These are phyloP conservation scores for Quercus engelmannii DNA, from an alignment of 306 rosid species.

Conservation along the genomic window DNA sequence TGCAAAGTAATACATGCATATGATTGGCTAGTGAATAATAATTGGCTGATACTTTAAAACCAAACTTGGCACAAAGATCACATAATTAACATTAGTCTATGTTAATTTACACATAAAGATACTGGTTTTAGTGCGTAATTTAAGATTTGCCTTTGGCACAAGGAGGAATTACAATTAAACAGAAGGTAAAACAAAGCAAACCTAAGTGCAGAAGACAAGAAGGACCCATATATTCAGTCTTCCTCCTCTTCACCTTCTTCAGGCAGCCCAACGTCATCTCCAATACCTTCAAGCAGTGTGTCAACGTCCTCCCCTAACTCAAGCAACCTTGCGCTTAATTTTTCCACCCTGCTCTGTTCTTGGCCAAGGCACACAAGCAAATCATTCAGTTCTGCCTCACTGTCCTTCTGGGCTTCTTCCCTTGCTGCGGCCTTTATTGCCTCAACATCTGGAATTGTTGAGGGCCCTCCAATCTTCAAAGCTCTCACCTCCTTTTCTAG, in stretches of 20 bases:
- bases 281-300: conserved; percentile 76
- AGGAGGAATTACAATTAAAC: background rate
- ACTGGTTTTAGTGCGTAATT: background rate
- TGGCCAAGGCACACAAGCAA: conserved; percentile 94
- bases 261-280: conserved; percentile 63
- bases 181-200: background rate
- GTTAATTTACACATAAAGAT: background rate
- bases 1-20: too few species aligned
- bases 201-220: background rate
- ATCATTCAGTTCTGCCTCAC: conserved; percentile 87
- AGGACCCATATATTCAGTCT: conserved; percentile 15
- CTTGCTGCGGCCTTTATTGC: conserved; percentile 90
- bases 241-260: conserved; percentile 56
- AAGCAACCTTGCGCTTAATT: conserved; percentile 61
- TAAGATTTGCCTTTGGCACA: background rate
- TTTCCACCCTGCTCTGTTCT: conserved; percentile 93
- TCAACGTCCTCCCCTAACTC: conserved; percentile 93
- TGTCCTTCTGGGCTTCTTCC: conserved; percentile 93
- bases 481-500: conserved; percentile 74
- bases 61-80: background rate
- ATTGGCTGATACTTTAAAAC: background rate
- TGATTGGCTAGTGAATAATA: too few species aligned
- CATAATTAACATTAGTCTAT: background rate
- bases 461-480: conserved; percentile 41
- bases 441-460: conserved; percentile 54